Percentiles rank a stretch among this genome's conserved stretches.
phyloP scores from a whole-genome alignment of 331 rosid species.

The Saraca asoca region DNA sequence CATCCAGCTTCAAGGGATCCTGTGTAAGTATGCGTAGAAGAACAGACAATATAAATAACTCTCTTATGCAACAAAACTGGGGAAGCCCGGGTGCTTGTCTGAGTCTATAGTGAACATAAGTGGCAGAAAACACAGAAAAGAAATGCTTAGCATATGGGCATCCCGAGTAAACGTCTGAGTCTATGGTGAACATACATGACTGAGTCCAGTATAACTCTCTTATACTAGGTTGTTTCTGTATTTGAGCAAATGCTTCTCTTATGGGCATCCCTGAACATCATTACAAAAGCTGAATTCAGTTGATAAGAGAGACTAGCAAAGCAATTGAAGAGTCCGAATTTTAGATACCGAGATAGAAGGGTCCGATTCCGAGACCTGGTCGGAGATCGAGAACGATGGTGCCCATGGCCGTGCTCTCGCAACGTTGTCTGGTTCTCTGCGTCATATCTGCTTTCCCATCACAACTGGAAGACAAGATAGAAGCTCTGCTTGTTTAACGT shows the following conservation, averaged over 20 bases:
- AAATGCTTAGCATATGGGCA: conserved; percentile 76
- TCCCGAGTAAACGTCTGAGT: no score
- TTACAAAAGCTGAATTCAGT: neutral
- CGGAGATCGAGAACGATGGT: conserved; percentile 96
- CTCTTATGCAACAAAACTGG: neutral
- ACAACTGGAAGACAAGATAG: no score
- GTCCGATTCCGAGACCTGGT: conserved; percentile 88
- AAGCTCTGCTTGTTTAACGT: no score
- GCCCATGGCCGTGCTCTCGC: conserved; percentile 99
- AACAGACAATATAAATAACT: conserved; percentile 2
- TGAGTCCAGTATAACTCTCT: no score
- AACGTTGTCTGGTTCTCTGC: conserved; percentile 88
- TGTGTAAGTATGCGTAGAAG: conserved; percentile 32
- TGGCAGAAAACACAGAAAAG: neutral
- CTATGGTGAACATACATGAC: no score
- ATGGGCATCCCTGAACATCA: conserved; percentile 80
- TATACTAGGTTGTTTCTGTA: no score
- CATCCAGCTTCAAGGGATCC: conserved; percentile 87
- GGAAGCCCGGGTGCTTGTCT: no score
- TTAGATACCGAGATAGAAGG: conserved; percentile 70
- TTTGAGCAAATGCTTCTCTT: no score
- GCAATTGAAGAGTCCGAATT: neutral
- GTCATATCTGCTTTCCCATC: conserved; percentile 33
- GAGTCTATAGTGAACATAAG: neutral
- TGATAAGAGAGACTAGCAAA: neutral